Conservation (phyloP, 2,329 filamentous ascomycete species). For the Alternaria alternata region DNA sequence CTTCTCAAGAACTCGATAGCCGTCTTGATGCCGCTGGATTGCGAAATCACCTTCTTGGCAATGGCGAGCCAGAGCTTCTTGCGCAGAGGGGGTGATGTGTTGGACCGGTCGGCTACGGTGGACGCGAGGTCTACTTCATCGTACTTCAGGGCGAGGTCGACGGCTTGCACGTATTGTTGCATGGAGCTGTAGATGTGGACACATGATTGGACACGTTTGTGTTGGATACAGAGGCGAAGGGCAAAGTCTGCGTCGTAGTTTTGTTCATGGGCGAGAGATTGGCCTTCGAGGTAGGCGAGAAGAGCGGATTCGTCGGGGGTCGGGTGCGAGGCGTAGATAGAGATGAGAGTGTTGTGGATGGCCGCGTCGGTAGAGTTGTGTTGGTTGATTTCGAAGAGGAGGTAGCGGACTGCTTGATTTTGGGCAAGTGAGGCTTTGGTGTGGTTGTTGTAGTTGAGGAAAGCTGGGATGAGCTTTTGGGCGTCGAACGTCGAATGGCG, state of each 20-base stretch:
- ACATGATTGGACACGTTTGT: conserved; percentile 90
- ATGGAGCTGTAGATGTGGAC: conserved; percentile 98
- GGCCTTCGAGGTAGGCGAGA: conserved; percentile 86
- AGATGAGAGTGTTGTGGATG: conserved; percentile 95
- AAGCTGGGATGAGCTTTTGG: conserved; percentile 87
- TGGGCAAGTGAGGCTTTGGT: conserved; percentile 69
- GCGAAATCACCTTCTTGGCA: conserved; percentile 89
- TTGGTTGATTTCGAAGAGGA: conserved; percentile 91
- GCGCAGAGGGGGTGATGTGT: conserved; percentile 78
- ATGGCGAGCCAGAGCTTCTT: conserved; percentile 97
- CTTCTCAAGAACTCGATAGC: conserved; percentile 93
- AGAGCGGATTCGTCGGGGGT: conserved; percentile 85
- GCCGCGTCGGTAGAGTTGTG: conserved; percentile 81
- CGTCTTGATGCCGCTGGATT: conserved; percentile 80
- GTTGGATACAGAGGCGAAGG: conserved; percentile 91
- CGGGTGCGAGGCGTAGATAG: conserved; percentile 88
- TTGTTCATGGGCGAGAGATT: conserved; percentile 76
- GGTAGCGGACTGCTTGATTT: conserved; percentile 93
- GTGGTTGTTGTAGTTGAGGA: conserved; percentile 91
- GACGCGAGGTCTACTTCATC: conserved; percentile 89
- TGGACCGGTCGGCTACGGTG: conserved; percentile 85
- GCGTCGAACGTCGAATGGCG: conserved; percentile 85
- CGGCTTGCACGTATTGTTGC: conserved; percentile 91
- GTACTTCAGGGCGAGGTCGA: conserved; percentile 90
- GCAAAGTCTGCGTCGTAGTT: conserved; percentile 96